Conservation (phyloP, 1,284 basidiomycete genomes). For the Somion occarium region DNA sequence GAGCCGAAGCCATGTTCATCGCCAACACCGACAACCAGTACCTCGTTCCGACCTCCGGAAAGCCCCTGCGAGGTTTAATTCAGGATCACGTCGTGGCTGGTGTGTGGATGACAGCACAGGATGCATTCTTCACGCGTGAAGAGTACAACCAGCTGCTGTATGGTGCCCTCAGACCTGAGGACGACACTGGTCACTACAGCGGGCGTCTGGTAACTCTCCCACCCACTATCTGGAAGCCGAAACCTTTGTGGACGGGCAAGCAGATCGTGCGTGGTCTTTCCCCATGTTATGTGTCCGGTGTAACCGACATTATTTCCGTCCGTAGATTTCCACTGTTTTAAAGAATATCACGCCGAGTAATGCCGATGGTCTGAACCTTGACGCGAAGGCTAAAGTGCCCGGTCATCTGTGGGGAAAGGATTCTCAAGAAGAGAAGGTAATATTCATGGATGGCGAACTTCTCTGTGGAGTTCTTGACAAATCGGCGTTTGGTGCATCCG, state of each 20-base stretch:
- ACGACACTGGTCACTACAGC: constrained; percentile 55
- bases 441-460: constrained; percentile 92
- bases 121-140: constrained; percentile 91
- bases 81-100: constrained; percentile 99
- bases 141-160: constrained; percentile 98
- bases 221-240: constrained; percentile 90
- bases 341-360: constrained; percentile 87
- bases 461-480: constrained; percentile 95
- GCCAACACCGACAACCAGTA: constrained; percentile 99
- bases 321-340: constrained; percentile 88
- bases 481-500: constrained; percentile 93
- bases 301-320: no score
- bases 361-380: constrained; percentile 82
- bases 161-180: constrained; percentile 90
- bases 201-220: constrained; percentile 81
- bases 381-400: constrained; percentile 84
- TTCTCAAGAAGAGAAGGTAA: constrained; percentile 81
- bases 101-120: constrained; percentile 98
- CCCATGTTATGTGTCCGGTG: no score
- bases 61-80: constrained; percentile 95
- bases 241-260: constrained; percentile 95
- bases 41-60: constrained; percentile 96
- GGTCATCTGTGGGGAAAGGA: constrained; percentile 80
- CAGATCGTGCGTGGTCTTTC: constrained; percentile 70
- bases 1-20: constrained; percentile 91